Conservation (phyloP, 331 rosid species). For the Quercus lobata region DNA sequence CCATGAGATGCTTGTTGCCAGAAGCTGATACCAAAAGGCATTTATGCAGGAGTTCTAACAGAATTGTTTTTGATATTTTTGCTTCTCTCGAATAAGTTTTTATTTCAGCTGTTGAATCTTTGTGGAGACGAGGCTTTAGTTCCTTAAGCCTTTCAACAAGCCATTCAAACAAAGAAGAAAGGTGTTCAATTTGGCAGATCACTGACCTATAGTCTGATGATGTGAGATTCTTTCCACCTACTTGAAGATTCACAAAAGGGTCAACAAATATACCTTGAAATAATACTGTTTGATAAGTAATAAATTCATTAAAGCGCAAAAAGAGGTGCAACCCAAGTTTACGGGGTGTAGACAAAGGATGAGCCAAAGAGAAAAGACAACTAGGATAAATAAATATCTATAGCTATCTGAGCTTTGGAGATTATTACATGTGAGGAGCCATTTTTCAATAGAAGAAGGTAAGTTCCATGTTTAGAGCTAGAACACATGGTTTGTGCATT, state of each 20-base stretch:
- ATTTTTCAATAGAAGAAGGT: too few relatives aligned
- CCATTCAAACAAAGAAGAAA: constrained; percentile 74
- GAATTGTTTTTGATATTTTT: constrained; percentile 36
- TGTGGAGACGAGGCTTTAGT: constrained; percentile 15
- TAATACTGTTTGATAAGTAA: background rate
- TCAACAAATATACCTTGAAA: background rate
- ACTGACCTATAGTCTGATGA: constrained; percentile 28
- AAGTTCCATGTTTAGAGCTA: too few relatives aligned
- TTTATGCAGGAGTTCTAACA: constrained; percentile 54
- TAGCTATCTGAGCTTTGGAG: too few relatives aligned
- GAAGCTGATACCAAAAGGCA: constrained; percentile 59
- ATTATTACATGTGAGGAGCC: too few relatives aligned
- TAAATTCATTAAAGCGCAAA: too few relatives aligned
- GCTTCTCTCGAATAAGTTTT: constrained; percentile 27
- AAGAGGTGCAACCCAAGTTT: too few relatives aligned
- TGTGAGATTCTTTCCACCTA: constrained; percentile 23
- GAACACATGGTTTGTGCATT: too few relatives aligned
- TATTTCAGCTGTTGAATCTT: background rate
- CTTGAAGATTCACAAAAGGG: background rate
- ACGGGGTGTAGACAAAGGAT: too few relatives aligned
- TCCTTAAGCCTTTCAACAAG: constrained; percentile 45
- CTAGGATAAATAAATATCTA: too few relatives aligned
- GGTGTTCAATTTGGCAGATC: constrained; percentile 33
- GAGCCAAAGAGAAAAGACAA: too few relatives aligned
- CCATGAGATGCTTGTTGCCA: constrained; percentile 57